phyloP scores from a whole-genome alignment of 768 basidiomycete species.

The Lactarius pseudohatsudake region DNA sequence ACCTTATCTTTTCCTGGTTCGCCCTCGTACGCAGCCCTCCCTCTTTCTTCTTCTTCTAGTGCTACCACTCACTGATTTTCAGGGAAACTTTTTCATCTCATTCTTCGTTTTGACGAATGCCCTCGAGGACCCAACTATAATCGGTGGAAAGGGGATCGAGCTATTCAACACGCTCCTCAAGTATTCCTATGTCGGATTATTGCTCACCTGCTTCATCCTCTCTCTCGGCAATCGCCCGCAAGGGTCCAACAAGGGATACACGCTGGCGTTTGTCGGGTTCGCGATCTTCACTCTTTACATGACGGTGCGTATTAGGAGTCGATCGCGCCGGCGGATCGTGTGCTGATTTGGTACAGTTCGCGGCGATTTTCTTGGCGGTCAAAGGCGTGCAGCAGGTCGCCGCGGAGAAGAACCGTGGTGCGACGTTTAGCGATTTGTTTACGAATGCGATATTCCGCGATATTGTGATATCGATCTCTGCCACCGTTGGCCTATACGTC shows the following conservation, averaged over 20 bases:
- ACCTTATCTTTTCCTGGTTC: slow-evolving; percentile 92
- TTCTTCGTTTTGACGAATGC: slow-evolving; percentile 77
- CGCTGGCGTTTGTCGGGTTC: slow-evolving; percentile 82
- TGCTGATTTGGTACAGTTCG: slow-evolving; percentile 44
- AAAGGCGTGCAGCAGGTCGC: slow-evolving; percentile 68
- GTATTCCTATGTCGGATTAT: slow-evolving; percentile 84
- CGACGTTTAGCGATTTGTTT: slow-evolving; percentile 62
- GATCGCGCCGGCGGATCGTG: neutral
- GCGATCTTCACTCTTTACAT: slow-evolving; percentile 93
- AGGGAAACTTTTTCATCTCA: slow-evolving; percentile 90
- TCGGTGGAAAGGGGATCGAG: slow-evolving; percentile 57
- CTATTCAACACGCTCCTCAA: slow-evolving; percentile 74
- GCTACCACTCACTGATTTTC: neutral
- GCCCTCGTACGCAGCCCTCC: slow-evolving; percentile 53
- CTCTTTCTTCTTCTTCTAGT: neutral
- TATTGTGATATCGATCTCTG: slow-evolving; percentile 80
- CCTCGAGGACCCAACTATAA: slow-evolving; percentile 62
- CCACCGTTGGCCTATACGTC: slow-evolving; percentile 89
- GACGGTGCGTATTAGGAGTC: slow-evolving; percentile 56
- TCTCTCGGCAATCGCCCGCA: slow-evolving; percentile 90
- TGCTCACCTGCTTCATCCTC: slow-evolving; percentile 86
- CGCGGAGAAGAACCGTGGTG: slow-evolving; percentile 42
- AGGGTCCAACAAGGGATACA: slow-evolving; percentile 86
- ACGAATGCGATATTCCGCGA: slow-evolving; percentile 80
- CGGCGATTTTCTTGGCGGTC: slow-evolving; percentile 81